A percentile compares a stretch with the other conserved stretches of the same genome.
Conservation (phyloP, 1,284 basidiomycete genomes). For the Ceratorhiza oryzae-sativae region DNA sequence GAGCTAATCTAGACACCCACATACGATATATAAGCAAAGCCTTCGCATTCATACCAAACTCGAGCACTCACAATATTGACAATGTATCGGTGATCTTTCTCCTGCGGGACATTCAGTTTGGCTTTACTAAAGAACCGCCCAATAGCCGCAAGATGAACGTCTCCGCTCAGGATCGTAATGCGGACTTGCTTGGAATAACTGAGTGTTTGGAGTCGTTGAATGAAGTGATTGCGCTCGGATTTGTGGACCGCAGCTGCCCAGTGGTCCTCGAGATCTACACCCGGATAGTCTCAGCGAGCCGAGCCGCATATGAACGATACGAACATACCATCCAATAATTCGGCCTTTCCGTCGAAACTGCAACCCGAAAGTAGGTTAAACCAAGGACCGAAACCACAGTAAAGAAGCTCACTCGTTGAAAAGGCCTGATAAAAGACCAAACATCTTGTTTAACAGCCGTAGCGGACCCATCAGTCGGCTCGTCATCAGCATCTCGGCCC, state of each 20-base stretch:
- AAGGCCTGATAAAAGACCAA: conserved; percentile 40
- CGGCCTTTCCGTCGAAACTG: conserved; percentile 30
- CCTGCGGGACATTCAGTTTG: conserved; percentile 46
- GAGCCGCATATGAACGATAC: conserved; percentile 43
- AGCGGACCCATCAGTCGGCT: conserved; percentile 42
- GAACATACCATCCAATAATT: conserved; percentile 43
- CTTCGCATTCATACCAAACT: no score
- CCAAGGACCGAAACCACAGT: neutral
- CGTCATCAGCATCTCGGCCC: conserved; percentile 46
- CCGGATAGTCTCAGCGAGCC: conserved; percentile 41
- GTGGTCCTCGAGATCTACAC: conserved; percentile 51
- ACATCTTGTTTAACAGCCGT: conserved; percentile 42
- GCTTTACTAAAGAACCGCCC: conserved; percentile 46
- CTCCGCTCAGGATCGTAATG: conserved; percentile 51
- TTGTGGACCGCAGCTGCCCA: conserved; percentile 52
- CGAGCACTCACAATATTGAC: conserved; percentile 48
- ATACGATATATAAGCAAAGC: no score
- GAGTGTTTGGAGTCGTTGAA: conserved; percentile 50
- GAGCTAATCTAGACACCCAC: conserved; percentile 40
- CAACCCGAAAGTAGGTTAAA: no score
- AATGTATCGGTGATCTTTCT: conserved; percentile 51
- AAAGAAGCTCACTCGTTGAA: conserved; percentile 26
- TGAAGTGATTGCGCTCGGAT: conserved; percentile 55
- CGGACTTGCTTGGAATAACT: conserved; percentile 48
- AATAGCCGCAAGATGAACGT: conserved; percentile 50